phyloP scores from a whole-genome alignment of 345 rosid species.

The Aquilaria malaccensis region DNA sequence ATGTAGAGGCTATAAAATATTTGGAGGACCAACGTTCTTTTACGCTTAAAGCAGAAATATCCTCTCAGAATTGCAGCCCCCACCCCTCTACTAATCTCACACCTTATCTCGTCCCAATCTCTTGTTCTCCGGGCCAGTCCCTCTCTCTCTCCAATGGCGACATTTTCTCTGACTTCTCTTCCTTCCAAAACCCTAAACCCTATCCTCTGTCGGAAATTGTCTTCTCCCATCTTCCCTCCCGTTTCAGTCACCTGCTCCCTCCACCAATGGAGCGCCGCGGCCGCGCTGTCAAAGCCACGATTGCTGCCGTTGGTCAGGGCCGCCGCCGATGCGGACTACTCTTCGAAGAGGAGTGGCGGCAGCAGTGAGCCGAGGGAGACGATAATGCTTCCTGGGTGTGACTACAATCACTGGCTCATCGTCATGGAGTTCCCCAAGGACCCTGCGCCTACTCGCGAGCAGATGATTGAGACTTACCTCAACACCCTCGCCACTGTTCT shows the following conservation, averaged over 20 bases:
- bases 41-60: no score
- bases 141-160: slow-evolving; percentile 35
- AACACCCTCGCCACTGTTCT: slow-evolving; percentile 80
- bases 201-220: slow-evolving; percentile 7
- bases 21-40: no score
- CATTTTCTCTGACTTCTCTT: slow-evolving; percentile 32
- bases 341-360: slow-evolving; percentile 65
- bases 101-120: slow-evolving; percentile 4
- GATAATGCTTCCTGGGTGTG: slow-evolving; percentile 91
- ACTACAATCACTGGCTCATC: slow-evolving; percentile 92
- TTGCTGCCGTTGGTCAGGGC: slow-evolving; percentile 32
- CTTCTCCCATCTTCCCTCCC: slow-evolving; percentile 2
- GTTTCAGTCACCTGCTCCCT: slow-evolving; percentile 16
- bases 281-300: slow-evolving; percentile 3
- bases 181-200: slow-evolving; percentile 35
- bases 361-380: slow-evolving; percentile 76
- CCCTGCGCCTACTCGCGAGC: slow-evolving; percentile 87
- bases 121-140: slow-evolving; percentile 1
- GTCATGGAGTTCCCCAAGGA: slow-evolving; percentile 98
- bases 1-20: no score
- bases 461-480: slow-evolving; percentile 93
- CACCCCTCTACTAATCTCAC: no score
- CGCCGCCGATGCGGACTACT: slow-evolving; percentile 50
- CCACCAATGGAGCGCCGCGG: slow-evolving; percentile 10
- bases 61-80: no score